A percentile compares a stretch with the other conserved stretches of the same genome.
Evolutionary conservation across 306 rosid species (phyloP).

Genomic region (Cicer chorassanicum): DNA sequence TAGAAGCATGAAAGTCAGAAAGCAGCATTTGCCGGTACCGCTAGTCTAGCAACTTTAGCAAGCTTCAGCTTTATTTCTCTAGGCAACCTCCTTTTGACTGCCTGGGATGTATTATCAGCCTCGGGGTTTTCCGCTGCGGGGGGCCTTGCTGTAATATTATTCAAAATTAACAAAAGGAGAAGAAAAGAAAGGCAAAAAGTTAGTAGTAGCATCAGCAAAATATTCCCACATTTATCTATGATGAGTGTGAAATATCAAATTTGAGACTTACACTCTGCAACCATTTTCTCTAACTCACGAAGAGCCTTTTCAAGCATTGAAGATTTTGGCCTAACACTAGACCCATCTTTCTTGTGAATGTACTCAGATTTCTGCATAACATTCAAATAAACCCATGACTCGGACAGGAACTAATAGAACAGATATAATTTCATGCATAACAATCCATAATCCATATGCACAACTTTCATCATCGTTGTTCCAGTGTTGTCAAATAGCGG

Average conservation of each 20-base stretch:
- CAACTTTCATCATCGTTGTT: conserved; percentile 31
- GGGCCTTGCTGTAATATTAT: conserved; percentile 81
- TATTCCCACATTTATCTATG: conserved; percentile 24
- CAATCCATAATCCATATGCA: conserved; percentile 32
- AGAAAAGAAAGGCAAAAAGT: conserved; percentile 29
- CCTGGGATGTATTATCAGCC: conserved; percentile 73
- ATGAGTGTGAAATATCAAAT: conserved; percentile 39
- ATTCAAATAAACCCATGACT: conserved; percentile 39
- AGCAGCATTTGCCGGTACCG: conserved; percentile 58
- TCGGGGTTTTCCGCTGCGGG: conserved; percentile 84
- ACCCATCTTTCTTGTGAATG: conserved; percentile 79
- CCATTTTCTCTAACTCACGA: conserved; percentile 91
- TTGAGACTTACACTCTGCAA: conserved; percentile 83
- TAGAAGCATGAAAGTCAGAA: conserved; percentile 41
- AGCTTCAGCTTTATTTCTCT: conserved; percentile 95
- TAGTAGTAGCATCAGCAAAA: conserved; percentile 36
- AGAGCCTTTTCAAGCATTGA: conserved; percentile 93
- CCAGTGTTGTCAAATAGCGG: too few species aligned
- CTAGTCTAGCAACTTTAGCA: conserved; percentile 97
- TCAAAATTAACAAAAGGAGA: conserved; percentile 30
- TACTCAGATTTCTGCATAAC: conserved; percentile 71
- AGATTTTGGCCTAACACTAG: conserved; percentile 75
- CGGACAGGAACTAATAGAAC: conserved; percentile 34
- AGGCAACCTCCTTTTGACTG: conserved; percentile 94
- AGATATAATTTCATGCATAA: conserved; percentile 28